Base-by-base conservation (phyloP, 2,329 filamentous ascomycete genomes). In the Colletotrichum tabaci region DNA sequence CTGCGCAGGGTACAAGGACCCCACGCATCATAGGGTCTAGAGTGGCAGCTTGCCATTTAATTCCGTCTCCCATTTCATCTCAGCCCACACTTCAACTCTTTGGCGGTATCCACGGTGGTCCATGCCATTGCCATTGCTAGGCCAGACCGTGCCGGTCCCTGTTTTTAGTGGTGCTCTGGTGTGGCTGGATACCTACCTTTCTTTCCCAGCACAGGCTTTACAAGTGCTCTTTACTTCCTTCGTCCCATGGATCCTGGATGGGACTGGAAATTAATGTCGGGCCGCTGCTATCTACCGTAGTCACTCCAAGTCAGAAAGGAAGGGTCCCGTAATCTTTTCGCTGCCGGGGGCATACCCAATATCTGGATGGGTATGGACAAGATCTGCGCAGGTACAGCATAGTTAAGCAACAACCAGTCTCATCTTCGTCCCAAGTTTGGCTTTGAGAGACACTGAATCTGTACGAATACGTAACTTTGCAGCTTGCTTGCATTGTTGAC, bases 401-500 rank as follows among this genome's bases (percentile, higher is more conserved):
- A 53, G 60, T 58, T 69, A 21, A 49, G 53, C 53, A 55, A n/a
- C 8, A 50, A 13, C 40, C 66, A 61, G 60, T 69, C 69, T 68
- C 60, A 64, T 69, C 47, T 44, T 69, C 69, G 47, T 72, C 69
- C 69, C 60, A 69, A 64, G 23, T 46, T 26, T 55, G 35, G 30
- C n/a, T 61, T 21, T 38, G 23, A 6, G 13, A 53, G 46, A 16
- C 26, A 10, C 52, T 16, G 26, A 30, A 53, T 13, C 9, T 13
- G 21, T 21, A 30, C 15, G 56, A 66, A 61, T 68, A 58, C 50
- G 57, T 26, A 46, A 49, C 56, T 67, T 40, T 71, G 57, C 67
- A 67, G 63, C 64, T 71, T 61, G 56, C 56, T 58, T 58, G 58
- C 69, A 64, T 58, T 72, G 42, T 60, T 72, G 60, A 72, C 58